These are phyloP conservation scores for Herpetomonas samuelpessoai DNA, from an alignment of 208 protist genomes.

Conservation along the genomic window DNA sequence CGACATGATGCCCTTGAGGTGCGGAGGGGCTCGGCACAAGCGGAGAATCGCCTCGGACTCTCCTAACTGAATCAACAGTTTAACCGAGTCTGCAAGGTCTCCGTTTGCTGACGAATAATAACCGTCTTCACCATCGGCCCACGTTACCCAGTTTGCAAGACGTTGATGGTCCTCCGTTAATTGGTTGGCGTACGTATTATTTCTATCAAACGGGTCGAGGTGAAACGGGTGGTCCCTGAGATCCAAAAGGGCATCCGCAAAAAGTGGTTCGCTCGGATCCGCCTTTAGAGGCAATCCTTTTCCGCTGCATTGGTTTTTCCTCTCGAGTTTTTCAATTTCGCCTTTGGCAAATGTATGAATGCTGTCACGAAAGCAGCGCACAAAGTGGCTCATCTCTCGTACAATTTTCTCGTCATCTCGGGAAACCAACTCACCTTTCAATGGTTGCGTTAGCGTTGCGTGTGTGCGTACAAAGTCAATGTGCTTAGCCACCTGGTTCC, in stretches of 20 bases:
- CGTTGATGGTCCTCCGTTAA: neutral
- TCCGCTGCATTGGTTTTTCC: neutral
- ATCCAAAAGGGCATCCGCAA: neutral
- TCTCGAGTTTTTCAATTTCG: neutral
- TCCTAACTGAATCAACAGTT: neutral
- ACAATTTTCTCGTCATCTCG: neutral
- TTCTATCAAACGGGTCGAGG: neutral
- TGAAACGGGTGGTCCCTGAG: neutral
- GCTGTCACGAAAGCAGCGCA: neutral
- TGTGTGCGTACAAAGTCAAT: neutral
- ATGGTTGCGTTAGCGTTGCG: neutral
- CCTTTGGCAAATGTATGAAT: neutral
- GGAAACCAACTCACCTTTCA: neutral
- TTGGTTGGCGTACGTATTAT: neutral
- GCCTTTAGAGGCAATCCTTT: neutral
- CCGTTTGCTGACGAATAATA: neutral
- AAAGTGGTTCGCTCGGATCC: neutral
- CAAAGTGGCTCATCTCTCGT: neutral
- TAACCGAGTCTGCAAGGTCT: constrained; percentile 2
- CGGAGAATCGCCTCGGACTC: neutral
- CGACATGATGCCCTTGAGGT: neutral
- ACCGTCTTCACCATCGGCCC: neutral
- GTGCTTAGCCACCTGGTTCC: neutral
- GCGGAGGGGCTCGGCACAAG: neutral
- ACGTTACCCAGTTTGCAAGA: neutral